Evolutionary conservation across 192 early-diverging fungal genomes (phyloP), one percentile per base, ranked within the genome.

Genomic region (Phlyctochytrium planicorne): DNA sequence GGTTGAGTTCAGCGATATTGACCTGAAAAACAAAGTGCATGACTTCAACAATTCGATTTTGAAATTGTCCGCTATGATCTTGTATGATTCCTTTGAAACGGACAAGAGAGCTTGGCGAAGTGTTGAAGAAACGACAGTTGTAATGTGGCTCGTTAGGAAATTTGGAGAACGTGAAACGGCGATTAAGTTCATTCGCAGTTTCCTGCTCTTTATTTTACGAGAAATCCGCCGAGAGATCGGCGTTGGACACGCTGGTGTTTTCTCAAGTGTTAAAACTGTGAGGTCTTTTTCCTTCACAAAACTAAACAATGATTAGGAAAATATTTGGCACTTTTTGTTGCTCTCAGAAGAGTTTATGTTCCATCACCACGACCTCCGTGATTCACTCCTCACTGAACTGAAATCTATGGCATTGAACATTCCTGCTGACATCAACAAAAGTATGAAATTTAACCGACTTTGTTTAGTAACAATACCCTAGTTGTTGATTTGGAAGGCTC

Each of bases 331-430:
- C 47, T 30, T 71, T 4, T 6, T 79, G 52, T 52, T 69, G 1
- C 59, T 81, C 25, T 34, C 62, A 20, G 80, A 82, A 50, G 77
- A 79, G 66, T 68, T 72, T 36, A 68, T 82, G 70, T 82, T 82
- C 63, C 64, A 71, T 63, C 68, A 78, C 59, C 74, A 74, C 20
- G 76, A 77, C 59, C 30, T 82, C 23, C 50, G 59, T 30, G 71
- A 76, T 65, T 70, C 67, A 6, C n/a, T 82, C 0, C 2, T 62
- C 27, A 25, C 31, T 16, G 79, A 78, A 20, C 33, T 75, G 35
- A 53, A 36, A 27, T 10, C 55, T 27, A 14, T 57, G 20, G 10
- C 55, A 24, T 20, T 6, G 25, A 20, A 4, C 4, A 14, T 57
- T 10, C 40, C 40, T 10, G 40, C 40, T 10, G 40, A 50, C n/a